A percentile compares a stretch with the other conserved stretches of the same genome.
These are phyloP conservation scores for Babesia microti DNA, from an alignment of 169 alveolate genomes.

Conservation along the genomic window DNA sequence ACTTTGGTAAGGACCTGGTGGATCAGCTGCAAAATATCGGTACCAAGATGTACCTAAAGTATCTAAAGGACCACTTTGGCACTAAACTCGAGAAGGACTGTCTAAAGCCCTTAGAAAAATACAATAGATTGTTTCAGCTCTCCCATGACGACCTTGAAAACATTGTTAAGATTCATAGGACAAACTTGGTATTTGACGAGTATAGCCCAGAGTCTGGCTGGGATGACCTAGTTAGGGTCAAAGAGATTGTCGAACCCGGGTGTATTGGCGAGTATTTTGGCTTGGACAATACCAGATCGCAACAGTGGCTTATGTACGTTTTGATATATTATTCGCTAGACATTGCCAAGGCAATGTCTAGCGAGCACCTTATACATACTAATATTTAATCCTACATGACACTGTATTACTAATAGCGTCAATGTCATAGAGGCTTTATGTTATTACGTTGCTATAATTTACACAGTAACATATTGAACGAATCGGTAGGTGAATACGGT, in stretches of 20 bases:
- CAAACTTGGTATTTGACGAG: conserved; percentile 7
- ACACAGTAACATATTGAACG: too few species aligned
- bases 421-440: too few species aligned
- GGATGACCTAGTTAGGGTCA: conserved; percentile 5
- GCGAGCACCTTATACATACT: too few species aligned
- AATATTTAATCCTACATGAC: too few species aligned
- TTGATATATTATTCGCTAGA: too few species aligned
- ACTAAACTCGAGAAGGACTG: conserved; percentile 12
- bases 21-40: conserved; percentile 20
- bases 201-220: conserved; percentile 26
- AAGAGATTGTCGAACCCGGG: conserved; percentile 3
- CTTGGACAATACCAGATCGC: conserved; percentile 13
- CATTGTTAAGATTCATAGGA: conserved; percentile 5
- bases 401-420: too few species aligned
- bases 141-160: conserved; percentile 6
- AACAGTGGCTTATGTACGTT: conserved; percentile 33
- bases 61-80: conserved; percentile 10
- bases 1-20: conserved; percentile 3
- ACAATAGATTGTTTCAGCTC: conserved; percentile 19
- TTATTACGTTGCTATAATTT: too few species aligned
- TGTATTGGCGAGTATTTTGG: conserved; percentile 11
- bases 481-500: too few species aligned
- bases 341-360: too few species aligned
- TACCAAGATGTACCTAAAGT: conserved; percentile 18
- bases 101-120: conserved; percentile 19